Evolutionary conservation across 208 protist genomes (phyloP).

Genomic region (Trypanosoma avium): DNA sequence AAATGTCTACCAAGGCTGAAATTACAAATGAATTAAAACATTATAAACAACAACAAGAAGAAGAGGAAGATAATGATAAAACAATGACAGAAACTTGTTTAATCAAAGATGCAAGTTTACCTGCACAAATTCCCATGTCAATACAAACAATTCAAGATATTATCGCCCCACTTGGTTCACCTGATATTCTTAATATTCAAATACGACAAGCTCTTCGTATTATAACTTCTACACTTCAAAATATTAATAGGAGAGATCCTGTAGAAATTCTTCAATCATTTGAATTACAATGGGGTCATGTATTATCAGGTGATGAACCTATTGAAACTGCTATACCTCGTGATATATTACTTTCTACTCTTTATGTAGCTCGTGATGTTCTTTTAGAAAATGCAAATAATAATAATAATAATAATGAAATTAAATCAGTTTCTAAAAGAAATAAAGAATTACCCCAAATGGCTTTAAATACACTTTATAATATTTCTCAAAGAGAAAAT

Average conservation of each 20-base stretch:
- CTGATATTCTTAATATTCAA: neutral
- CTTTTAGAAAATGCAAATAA: neutral
- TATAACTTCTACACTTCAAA: neutral
- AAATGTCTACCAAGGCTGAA: neutral
- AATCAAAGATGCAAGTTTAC: too few relatives aligned
- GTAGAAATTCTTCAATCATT: neutral
- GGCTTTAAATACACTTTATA: neutral
- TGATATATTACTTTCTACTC: neutral
- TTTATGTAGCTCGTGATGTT: neutral
- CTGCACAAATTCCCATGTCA: too few relatives aligned
- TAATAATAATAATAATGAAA: too few relatives aligned
- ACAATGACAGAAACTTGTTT: conserved; percentile 15
- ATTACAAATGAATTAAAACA: too few relatives aligned
- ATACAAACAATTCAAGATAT: neutral
- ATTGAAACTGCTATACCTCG: neutral
- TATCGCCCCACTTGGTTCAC: neutral
- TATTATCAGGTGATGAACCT: neutral
- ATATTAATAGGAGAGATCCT: neutral
- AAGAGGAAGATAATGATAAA: neutral
- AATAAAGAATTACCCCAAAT: neutral
- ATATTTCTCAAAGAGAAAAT: neutral
- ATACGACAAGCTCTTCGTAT: neutral
- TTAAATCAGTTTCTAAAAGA: too few relatives aligned
- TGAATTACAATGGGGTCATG: neutral
- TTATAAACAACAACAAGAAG: too few relatives aligned